Conservation (phyloP, 495 filamentous ascomycete genomes). For the Stereocaulon alpinum region DNA sequence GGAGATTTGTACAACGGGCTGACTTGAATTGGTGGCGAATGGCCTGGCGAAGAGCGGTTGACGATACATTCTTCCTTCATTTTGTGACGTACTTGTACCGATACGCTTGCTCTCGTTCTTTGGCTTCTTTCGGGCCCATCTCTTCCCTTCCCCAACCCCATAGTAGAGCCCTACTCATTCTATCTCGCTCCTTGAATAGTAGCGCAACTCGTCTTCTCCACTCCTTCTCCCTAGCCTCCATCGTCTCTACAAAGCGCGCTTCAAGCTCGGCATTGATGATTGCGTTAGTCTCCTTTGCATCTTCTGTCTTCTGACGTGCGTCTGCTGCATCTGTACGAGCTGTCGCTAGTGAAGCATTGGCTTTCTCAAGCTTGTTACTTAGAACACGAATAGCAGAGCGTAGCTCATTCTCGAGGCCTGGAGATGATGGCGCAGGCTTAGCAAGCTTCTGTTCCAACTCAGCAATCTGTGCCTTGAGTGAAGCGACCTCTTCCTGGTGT, state of each 20-base stretch:
- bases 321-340: constrained; percentile 14
- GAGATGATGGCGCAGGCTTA: not conserved
- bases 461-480: constrained; percentile 10
- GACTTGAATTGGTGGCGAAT: not conserved
- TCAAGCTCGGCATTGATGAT: constrained; percentile 20
- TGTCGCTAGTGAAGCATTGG: not conserved
- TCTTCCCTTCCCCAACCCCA: constrained; percentile 43
- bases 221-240: constrained; percentile 41
- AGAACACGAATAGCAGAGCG: constrained; percentile 31
- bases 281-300: constrained; percentile 9
- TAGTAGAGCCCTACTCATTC: constrained; percentile 42
- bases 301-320: constrained; percentile 6
- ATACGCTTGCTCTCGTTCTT: constrained; percentile 34
- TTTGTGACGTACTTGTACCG: constrained; percentile 34
- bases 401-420: constrained; percentile 24
- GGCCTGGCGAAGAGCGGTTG: not conserved
- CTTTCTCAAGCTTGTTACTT: constrained; percentile 18
- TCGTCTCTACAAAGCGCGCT: constrained; percentile 32
- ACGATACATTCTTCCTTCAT: not conserved
- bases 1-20: not conserved
- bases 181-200: constrained; percentile 46
- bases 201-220: constrained; percentile 43
- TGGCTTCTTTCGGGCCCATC: constrained; percentile 21
- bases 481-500: constrained; percentile 8
- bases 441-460: not conserved